These are phyloP conservation scores for Chaetomidium leptoderma DNA, from an alignment of 495 filamentous ascomycete genomes.

Conservation along the genomic window DNA sequence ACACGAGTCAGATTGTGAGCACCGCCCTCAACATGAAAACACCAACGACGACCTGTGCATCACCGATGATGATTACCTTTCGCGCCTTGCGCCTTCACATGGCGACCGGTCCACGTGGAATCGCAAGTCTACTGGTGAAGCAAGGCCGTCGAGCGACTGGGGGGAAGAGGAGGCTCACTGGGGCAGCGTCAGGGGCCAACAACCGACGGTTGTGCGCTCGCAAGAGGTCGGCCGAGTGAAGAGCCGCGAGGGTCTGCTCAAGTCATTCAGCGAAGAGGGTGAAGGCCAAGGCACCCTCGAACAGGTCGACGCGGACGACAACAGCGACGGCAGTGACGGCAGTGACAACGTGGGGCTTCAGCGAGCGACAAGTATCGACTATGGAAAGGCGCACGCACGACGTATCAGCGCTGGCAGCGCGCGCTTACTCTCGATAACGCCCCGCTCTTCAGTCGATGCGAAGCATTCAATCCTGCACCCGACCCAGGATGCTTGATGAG, in stretches of 20 bases:
- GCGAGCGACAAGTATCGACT: slow-evolving; percentile 62
- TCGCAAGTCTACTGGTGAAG: slow-evolving; percentile 44
- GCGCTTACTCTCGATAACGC: slow-evolving; percentile 60
- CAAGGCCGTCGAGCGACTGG: slow-evolving; percentile 45
- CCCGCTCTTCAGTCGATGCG: slow-evolving; percentile 43
- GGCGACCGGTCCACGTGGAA: slow-evolving; percentile 50
- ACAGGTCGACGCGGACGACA: slow-evolving; percentile 44
- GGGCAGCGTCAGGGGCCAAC: slow-evolving; percentile 40
- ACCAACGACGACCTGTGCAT: slow-evolving; percentile 58
- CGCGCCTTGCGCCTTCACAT: slow-evolving; percentile 50
- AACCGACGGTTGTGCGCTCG: slow-evolving; percentile 37
- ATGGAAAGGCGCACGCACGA: slow-evolving; percentile 59
- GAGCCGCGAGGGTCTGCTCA: slow-evolving; percentile 62
- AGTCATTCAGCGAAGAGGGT: slow-evolving; percentile 38
- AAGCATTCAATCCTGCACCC: slow-evolving; percentile 21
- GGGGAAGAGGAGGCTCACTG: slow-evolving; percentile 43
- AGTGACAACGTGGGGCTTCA: slow-evolving; percentile 47
- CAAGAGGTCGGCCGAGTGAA: slow-evolving; percentile 32
- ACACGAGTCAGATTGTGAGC: slow-evolving; percentile 31
- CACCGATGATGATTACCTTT: slow-evolving; percentile 61
- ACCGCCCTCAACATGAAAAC: slow-evolving; percentile 14
- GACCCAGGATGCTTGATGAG: neutral
- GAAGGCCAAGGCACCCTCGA: slow-evolving; percentile 29
- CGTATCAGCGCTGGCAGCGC: slow-evolving; percentile 72
- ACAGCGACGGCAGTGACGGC: slow-evolving; percentile 44